Percentiles rank a stretch among this genome's conserved stretches.
Evolutionary conservation across 805 yeast genomes (phyloP).

Genomic region (Torulaspora indica): DNA sequence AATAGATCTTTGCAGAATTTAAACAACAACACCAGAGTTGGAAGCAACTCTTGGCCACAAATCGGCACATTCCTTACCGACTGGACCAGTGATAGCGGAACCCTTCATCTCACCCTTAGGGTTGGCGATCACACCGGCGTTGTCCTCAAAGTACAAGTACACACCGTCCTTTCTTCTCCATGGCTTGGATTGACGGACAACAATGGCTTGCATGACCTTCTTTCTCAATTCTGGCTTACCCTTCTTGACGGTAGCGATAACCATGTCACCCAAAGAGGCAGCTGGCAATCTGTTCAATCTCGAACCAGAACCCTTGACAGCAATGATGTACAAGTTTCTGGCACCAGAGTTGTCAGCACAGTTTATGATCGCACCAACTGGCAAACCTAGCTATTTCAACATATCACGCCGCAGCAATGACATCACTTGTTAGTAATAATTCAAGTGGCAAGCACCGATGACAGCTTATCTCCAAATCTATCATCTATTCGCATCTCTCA

Average conservation of each 20-base stretch:
- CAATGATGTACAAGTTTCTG: slow-evolving; percentile 95
- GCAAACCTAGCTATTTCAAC: slow-evolving; percentile 96
- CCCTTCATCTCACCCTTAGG: slow-evolving; percentile 99
- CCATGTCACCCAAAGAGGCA: slow-evolving; percentile 99
- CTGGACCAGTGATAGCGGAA: slow-evolving; percentile 99
- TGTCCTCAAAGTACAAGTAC: slow-evolving; percentile 98
- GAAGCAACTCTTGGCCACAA: slow-evolving; percentile 99
- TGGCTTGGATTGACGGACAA: slow-evolving; percentile 97
- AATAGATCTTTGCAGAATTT: slow-evolving; percentile 37
- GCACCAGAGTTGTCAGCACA: slow-evolving; percentile 99
- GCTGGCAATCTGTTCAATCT: slow-evolving; percentile 99
- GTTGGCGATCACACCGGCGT: slow-evolving; percentile 99
- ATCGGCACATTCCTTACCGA: slow-evolving; percentile 99
- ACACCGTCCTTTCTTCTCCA: slow-evolving; percentile 99
- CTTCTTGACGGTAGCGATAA: slow-evolving; percentile 99
- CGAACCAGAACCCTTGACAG: slow-evolving; percentile 99
- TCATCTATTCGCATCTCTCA: no score
- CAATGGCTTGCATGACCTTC: slow-evolving; percentile 99
- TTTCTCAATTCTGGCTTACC: slow-evolving; percentile 99
- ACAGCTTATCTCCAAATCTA: no score
- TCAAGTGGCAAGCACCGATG: not conserved
- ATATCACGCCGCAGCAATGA: no score
- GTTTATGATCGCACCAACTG: slow-evolving; percentile 99
- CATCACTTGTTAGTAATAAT: slow-evolving; percentile 18
- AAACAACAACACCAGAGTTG: slow-evolving; percentile 99